A percentile compares a stretch with the other conserved stretches of the same genome.
Evolutionary conservation across 2,329 filamentous ascomycete genomes (phyloP).

Genomic region (Neofusicoccum sp.): DNA sequence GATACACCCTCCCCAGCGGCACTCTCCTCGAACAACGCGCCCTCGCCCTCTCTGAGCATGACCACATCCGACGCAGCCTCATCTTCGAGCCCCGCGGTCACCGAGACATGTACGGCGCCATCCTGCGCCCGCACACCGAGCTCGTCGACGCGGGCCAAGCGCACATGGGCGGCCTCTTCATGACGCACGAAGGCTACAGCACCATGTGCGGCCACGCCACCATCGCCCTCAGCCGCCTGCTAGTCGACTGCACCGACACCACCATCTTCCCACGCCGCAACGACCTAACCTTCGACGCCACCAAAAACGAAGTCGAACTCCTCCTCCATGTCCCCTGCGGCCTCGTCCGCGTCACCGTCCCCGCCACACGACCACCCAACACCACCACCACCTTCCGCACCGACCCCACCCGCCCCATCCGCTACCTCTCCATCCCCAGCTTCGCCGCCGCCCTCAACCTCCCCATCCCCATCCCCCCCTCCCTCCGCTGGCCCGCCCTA

Average conservation of each 20-base stretch:
- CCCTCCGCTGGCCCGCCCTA: conserved; percentile 42
- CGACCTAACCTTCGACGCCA: conserved; percentile 23
- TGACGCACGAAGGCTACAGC: conserved; percentile 49
- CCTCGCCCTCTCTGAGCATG: conserved; percentile 38
- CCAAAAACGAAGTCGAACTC: conserved; percentile 31
- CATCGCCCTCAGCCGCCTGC: conserved; percentile 47
- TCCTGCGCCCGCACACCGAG: conserved; percentile 45
- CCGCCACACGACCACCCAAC: conserved; percentile 21
- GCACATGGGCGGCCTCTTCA: conserved; percentile 50
- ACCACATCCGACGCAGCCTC: conserved; percentile 42
- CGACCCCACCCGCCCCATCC: conserved; percentile 40
- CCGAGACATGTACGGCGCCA: conserved; percentile 53
- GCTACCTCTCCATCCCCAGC: conserved; percentile 44
- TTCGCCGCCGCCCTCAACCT: conserved; percentile 39
- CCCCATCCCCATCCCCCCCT: conserved; percentile 29
- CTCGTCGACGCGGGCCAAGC: conserved; percentile 41
- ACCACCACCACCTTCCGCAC: conserved; percentile 24
- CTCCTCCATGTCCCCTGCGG: conserved; percentile 49
- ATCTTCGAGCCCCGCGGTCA: conserved; percentile 52
- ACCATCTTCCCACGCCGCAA: conserved; percentile 40
- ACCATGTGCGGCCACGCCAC: conserved; percentile 55
- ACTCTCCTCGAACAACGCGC: conserved; percentile 43
- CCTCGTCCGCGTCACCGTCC: conserved; percentile 42
- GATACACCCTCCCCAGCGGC: conserved; percentile 23
- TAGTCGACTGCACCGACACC: conserved; percentile 32